Evolutionary conservation across 2,329 filamentous ascomycete species (phyloP), one percentile per base, ranked within the genome.

Genomic region (Cladophialophora psammophila): DNA sequence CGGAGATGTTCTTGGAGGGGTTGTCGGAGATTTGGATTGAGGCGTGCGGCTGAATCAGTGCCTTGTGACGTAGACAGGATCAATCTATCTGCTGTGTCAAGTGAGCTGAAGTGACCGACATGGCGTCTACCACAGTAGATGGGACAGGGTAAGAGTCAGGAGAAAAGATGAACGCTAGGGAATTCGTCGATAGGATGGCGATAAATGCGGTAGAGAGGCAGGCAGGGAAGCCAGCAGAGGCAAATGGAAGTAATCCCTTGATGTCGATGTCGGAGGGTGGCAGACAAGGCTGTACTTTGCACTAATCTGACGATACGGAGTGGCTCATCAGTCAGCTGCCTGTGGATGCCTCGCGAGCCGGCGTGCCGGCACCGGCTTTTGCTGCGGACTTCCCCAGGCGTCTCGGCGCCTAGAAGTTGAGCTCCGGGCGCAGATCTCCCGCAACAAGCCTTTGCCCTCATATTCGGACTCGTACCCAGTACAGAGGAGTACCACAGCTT

Each of bases 161-260:
- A 26, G 26, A 26, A 26, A 26, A 26, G 26, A 26, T 26, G 26
- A 26, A n/a, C n/a, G 26, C 26, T 26, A 26, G 26, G 26, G 26
- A 26, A 3, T 40, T n/a, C 40, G 15, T 42, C 15, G 40, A 42
- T 26, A 26, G 26, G 26, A 26, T 26, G 26, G 26, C 26, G 26
- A 26, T 26, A 26, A 26, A 48, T 26, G 20, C 20, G 32, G 8
- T 31, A 13, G 57, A 50, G 20, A 2, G 18, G 18, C 13, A 45
- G 40, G 13, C 40, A 63, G 36, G 9, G 60, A 63, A 63, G 35
- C 26, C 20, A 18, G 15, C 50, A 63, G 60, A 63, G 60, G 50
- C 50, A 48, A 56, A 56, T 63, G 36, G 60, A 63, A 62, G 12
- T 54, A 52, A 50, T 20, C 31, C 20, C 15, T 35, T 38, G 18